Conservation (phyloP, 2,329 filamentous ascomycete genomes). For the Cladosporium sp. region DNA sequence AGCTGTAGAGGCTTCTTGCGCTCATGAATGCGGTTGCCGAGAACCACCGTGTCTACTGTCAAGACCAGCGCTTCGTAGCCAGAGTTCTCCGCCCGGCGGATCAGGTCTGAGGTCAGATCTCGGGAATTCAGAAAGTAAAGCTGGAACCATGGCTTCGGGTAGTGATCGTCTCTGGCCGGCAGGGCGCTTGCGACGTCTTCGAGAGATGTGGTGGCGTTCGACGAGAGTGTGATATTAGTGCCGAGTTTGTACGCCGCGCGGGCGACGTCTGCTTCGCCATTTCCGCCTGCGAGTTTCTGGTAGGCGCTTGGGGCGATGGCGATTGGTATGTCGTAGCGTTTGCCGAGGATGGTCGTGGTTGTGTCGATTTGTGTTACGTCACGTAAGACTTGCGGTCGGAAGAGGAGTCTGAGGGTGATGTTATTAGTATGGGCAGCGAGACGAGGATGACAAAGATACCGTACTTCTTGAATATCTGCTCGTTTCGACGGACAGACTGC, state of each 20-base stretch:
- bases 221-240: conserved; percentile 27
- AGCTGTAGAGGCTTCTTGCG: conserved; percentile 22
- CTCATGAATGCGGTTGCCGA: conserved; percentile 31
- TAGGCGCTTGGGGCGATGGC: conserved; percentile 30
- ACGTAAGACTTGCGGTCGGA: conserved; percentile 23
- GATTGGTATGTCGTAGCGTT: conserved; percentile 24
- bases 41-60: conserved; percentile 16
- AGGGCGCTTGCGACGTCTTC: conserved; percentile 53
- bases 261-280: conserved; percentile 29
- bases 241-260: conserved; percentile 23
- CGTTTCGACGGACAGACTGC: conserved; percentile 10
- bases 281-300: conserved; percentile 27
- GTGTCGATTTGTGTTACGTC: conserved; percentile 22
- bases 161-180: conserved; percentile 15
- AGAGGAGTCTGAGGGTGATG: conserved; percentile 7
- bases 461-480: conserved; percentile 7
- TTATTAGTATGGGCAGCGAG: background rate
- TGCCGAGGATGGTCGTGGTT: conserved; percentile 21
- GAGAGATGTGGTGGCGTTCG: conserved; percentile 41
- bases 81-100: conserved; percentile 49
- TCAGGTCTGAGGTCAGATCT: conserved; percentile 42
- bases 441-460: no score
- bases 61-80: conserved; percentile 13
- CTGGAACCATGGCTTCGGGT: conserved; percentile 54
- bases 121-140: conserved; percentile 53